Conservation (phyloP, 2,329 filamentous ascomycete genomes). For the Pseudogymnoascus sp. region DNA sequence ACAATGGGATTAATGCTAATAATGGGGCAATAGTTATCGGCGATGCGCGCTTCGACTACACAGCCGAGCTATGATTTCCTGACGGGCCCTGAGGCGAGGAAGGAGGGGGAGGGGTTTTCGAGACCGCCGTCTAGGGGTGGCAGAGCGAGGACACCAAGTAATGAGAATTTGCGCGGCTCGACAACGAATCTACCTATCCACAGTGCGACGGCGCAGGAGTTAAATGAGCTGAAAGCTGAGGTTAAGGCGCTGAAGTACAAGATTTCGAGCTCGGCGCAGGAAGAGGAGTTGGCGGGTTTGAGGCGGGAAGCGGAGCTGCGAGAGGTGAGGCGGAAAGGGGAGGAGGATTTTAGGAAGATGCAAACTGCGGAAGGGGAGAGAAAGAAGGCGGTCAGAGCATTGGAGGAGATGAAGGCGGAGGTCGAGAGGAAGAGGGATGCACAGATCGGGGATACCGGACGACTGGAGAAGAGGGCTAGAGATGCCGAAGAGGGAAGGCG, state of each 20-base stretch:
- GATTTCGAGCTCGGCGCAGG: conserved; percentile 77
- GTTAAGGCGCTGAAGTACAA: conserved; percentile 83
- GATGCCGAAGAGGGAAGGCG: conserved; percentile 67
- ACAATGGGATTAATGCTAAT: neutral
- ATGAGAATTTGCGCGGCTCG: conserved; percentile 49
- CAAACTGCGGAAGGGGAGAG: conserved; percentile 51
- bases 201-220: conserved; percentile 22
- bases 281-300: conserved; percentile 70
- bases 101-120: conserved; percentile 23
- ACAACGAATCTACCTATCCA: conserved; percentile 32
- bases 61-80: conserved; percentile 54
- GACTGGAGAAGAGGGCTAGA: conserved; percentile 60
- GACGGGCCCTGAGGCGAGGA: conserved; percentile 39
- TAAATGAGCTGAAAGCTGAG: conserved; percentile 84
- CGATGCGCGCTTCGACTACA: conserved; percentile 39
- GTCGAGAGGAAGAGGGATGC: conserved; percentile 43
- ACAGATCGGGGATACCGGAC: conserved; percentile 49
- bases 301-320: conserved; percentile 78
- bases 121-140: conserved; percentile 29
- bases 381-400: conserved; percentile 40
- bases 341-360: conserved; percentile 69
- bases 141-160: conserved; percentile 16
- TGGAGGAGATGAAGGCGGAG: conserved; percentile 44
- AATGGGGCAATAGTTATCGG: conserved; percentile 30
- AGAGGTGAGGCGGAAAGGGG: conserved; percentile 70